These are phyloP conservation scores for Diaporthe vaccinii DNA, from an alignment of 2,329 filamentous ascomycete species.

Conservation along the genomic window DNA sequence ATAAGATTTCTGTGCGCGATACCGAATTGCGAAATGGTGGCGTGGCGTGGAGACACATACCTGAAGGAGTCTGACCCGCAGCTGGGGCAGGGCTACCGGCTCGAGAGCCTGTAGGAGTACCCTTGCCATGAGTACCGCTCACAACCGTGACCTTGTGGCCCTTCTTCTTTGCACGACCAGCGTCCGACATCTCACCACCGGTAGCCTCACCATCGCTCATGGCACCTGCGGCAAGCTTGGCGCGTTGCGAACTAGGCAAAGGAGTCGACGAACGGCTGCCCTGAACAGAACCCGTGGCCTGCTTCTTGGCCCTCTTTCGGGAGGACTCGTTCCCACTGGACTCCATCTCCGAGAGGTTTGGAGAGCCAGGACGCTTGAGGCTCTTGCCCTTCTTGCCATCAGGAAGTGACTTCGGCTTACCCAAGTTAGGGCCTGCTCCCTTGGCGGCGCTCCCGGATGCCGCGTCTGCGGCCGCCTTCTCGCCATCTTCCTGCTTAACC, in stretches of 20 bases:
- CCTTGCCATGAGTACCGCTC: slow-evolving; percentile 56
- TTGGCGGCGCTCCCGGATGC: slow-evolving; percentile 73
- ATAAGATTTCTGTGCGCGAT: background rate
- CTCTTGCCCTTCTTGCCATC: slow-evolving; percentile 69
- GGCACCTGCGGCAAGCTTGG: slow-evolving; percentile 66
- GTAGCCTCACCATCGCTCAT: slow-evolving; percentile 81
- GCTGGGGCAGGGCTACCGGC: slow-evolving; percentile 70
- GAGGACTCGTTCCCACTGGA: slow-evolving; percentile 92
- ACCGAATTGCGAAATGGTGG: background rate
- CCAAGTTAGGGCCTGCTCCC: slow-evolving; percentile 66
- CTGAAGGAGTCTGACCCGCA: slow-evolving; percentile 45
- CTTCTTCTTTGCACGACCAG: slow-evolving; percentile 66
- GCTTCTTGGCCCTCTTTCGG: slow-evolving; percentile 81
- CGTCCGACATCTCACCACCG: slow-evolving; percentile 76
- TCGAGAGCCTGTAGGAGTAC: slow-evolving; percentile 71
- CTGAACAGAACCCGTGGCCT: slow-evolving; percentile 60
- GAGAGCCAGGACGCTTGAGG: slow-evolving; percentile 88
- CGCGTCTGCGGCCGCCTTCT: slow-evolving; percentile 57
- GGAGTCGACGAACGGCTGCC: slow-evolving; percentile 70
- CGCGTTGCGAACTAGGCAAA: slow-evolving; percentile 59
- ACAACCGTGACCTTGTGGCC: slow-evolving; percentile 63
- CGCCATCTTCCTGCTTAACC: slow-evolving; percentile 64
- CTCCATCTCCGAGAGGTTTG: slow-evolving; percentile 79
- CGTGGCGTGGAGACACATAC: slow-evolving; percentile 48
- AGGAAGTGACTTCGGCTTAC: slow-evolving; percentile 60